Base-by-base conservation (phyloP, 805 yeast genomes). In the Candida nemodendra region DNA sequence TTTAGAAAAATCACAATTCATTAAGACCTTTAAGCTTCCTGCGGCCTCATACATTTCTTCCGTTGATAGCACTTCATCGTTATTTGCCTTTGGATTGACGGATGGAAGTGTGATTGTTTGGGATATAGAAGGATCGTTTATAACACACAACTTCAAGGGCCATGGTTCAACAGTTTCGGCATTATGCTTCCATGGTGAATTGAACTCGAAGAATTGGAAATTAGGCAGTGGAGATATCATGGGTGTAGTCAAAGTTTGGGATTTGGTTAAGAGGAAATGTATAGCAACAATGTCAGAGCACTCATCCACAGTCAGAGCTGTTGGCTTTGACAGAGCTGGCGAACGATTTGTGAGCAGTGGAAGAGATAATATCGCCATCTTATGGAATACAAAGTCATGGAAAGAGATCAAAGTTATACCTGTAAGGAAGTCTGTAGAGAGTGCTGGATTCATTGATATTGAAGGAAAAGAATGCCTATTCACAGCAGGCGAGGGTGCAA, bases 61-160 rank as follows among this genome's bases (percentile, higher is more conserved):
- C 9, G 77, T 76, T 16, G 99, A 93, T 61, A 58, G 75, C 3
- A 87, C 97, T 0, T 82, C 95, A 2, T 79, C 95, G 3, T 68
- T 93, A 25, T 77, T 90, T 54, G 95, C 96, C 14, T 81, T 93
- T 55, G 99, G 99, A 27, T 89, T 95, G 32, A 84, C 97, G 1
- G 99, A 93, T 61, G 98, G 99, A 32, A 75, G 80, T 28, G 84
- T 90, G 13, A 80, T 86, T 30, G 95, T 93, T 1, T 89, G 95
- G 83, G 99, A 93, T 61, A 73, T 93, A 25, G 90, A 80, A 47
- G 89, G 89, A 24, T 90, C 93, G 1, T 87, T 74, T 48, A 77
- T 84, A 3, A 93, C 99, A 0, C 99, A 93, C 62, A 80, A 87
- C 11, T 72, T 93, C 40, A 84, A 85, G 59, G 98, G 99, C 1